A percentile compares a stretch with the other conserved stretches of the same genome.
These are phyloP conservation scores for Mycena sp. DNA, from an alignment of 1,284 basidiomycete species.

Conservation along the genomic window DNA sequence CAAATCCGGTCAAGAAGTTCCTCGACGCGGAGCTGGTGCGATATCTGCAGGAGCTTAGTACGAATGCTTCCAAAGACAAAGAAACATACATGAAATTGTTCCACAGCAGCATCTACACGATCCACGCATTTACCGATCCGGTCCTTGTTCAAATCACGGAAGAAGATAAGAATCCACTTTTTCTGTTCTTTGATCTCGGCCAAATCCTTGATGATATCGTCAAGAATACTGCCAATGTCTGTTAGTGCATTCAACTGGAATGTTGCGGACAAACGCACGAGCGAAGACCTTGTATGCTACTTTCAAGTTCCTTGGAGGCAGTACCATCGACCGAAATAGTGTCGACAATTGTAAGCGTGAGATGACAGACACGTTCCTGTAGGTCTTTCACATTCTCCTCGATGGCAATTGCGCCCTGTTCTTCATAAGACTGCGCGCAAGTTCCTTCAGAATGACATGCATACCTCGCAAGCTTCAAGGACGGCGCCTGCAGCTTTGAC, in stretches of 20 bases:
- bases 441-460: neutral
- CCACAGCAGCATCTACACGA: neutral
- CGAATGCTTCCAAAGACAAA: neutral
- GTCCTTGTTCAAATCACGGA: slow-evolving; percentile 5
- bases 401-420: slow-evolving; percentile 1
- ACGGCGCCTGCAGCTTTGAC: neutral
- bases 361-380: neutral
- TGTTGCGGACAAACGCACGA: neutral
- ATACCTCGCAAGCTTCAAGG: slow-evolving; percentile 10
- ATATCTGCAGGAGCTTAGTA: neutral
- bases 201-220: neutral
- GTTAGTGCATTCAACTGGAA: neutral
- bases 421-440: neutral
- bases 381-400: slow-evolving; percentile 10
- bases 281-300: neutral
- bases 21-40: slow-evolving; percentile 9
- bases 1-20: slow-evolving; percentile 1
- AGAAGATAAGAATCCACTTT: slow-evolving; percentile 3
- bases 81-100: slow-evolving; percentile 6
- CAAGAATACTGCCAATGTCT: neutral
- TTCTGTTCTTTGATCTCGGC: slow-evolving; percentile 8
- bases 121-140: neutral
- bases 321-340: neutral
- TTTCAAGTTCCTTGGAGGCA: neutral
- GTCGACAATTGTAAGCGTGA: slow-evolving; percentile 1